phyloP scores from a whole-genome alignment of 768 basidiomycete genomes.

The Suillus weaverae region DNA sequence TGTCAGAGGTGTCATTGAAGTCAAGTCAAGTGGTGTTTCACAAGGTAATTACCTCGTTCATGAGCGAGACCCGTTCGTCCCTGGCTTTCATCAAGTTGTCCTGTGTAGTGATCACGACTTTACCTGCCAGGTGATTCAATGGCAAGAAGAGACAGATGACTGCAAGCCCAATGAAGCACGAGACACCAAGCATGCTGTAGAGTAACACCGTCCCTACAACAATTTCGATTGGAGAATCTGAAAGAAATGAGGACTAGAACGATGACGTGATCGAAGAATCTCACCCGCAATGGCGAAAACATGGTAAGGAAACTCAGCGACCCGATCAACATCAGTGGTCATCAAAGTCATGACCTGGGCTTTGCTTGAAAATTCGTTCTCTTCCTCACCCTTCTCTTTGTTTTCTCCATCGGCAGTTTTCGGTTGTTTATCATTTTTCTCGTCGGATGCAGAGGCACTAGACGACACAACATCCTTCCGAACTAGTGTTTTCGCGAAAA shows the following conservation, averaged over 20 bases:
- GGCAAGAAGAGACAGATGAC: slow-evolving; percentile 74
- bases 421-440: slow-evolving; percentile 23
- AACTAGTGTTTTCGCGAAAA: slow-evolving; percentile 84
- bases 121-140: slow-evolving; percentile 82
- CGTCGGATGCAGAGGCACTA: slow-evolving; percentile 23
- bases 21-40: background rate
- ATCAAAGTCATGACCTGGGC: slow-evolving; percentile 92
- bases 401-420: slow-evolving; percentile 12
- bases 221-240: slow-evolving; percentile 80
- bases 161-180: slow-evolving; percentile 75
- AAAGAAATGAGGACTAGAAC: slow-evolving; percentile 2
- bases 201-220: slow-evolving; percentile 72
- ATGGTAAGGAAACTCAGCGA: slow-evolving; percentile 83
- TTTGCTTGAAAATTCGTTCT: slow-evolving; percentile 64
- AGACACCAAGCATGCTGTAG: slow-evolving; percentile 76
- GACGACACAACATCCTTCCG: slow-evolving; percentile 81
- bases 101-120: slow-evolving; percentile 73
- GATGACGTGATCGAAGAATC: slow-evolving; percentile 15
- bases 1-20: slow-evolving; percentile 10
- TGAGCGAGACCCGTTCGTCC: slow-evolving; percentile 86
- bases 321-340: slow-evolving; percentile 92
- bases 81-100: slow-evolving; percentile 90
- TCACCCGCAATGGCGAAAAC: slow-evolving; percentile 71
- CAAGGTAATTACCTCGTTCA: slow-evolving; percentile 67
- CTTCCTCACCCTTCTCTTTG: slow-evolving; percentile 29